Evolutionary conservation across 2,329 filamentous ascomycete species (phyloP), one percentile per base, ranked within the genome.

Genomic region (Shiraia sp.): DNA sequence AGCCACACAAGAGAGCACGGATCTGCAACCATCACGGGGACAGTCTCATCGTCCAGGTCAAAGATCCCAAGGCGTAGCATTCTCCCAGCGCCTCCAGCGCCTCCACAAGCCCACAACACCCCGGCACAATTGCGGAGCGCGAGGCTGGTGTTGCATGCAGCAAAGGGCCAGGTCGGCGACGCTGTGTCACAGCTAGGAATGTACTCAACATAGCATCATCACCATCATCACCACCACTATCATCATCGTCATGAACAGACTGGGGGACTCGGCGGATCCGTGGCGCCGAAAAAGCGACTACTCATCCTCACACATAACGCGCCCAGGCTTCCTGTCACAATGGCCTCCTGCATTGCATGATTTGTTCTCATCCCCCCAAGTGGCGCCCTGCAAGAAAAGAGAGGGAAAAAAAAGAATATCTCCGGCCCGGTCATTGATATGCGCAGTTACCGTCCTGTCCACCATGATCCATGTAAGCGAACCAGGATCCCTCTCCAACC

Each of bases 111-210:
- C 4, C 13, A 28, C 26, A n/a, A 14, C 26, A 14, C 12, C 12
- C 53, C 48, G 53, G 51, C 42, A 49, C 47, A 46, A 54, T 51
- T 51, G 53, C 51, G 35, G 49, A 49, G 45, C 43, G 32, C 51
- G 50, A 59, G 57, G 53, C 57, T 59, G 53, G 51, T 52, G 49
- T 45, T 48, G 57, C 57, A 55, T 55, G 51, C 55, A 49, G 47
- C 47, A 40, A 40, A 45, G 45, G 38, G 34, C 35, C 39, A 35
- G 32, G 40, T 42, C 36, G 46, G 44, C 40, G 40, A 45, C 40
- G 53, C 51, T 38, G 57, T 60, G 50, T 53, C 34, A 60, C 55
- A 40, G 46, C 26, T 47, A 52, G 47, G 53, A 56, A 53, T 55
- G 53, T 50, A 50, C 35, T 49, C 49, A 32, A 36, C 35, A 47